Base-by-base conservation (phyloP, 495 filamentous ascomycete species). In the Penicillium ochrochloron region DNA sequence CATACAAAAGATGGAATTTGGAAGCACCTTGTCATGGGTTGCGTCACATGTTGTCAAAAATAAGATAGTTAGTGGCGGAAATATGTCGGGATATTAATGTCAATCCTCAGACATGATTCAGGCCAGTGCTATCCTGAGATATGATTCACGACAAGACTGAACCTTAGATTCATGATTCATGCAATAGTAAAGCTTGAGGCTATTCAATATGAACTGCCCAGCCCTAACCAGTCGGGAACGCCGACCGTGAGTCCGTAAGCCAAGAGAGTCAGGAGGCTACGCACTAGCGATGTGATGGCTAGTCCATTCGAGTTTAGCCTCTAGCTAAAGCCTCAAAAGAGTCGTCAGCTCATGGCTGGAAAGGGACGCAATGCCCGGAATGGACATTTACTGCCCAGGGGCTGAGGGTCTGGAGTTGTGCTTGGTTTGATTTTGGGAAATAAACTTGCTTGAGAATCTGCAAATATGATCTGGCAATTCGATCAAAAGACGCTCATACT, bases 201-300 rank as follows among this genome's bases (percentile, higher is more conserved):
- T 27, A 4, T 27, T 27, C 25, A 27, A 27, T 4, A 27, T 1
- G 25, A n/a, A n/a, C 25, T 12, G 35, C 35, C 12, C 35, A 39
- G 35, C 35, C 35, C 35, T 39, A 39, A 12, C 3, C 35, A 11
- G 12, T 39, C 35, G 35, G 35, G 35, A 11, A 11, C 11, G 33
- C 33, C 11, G 11, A 35, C 33, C 33, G 11, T 35, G 8, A 35
- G 25, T 27, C 11, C 1, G 33, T 11, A 1, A 39, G 6, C 42
- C n/a, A 46, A 46, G 1, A 21, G 42, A 17, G 42, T 10, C n/a
- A 21, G 19, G n/a, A 27, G 19, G 17, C n/a, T 21, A 21, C 5
- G 35, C 35, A 39, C 35, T 39, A 46, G n/a, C 42, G 42, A 46
- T 19, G 42, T 46, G 42, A 46, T 21, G 42, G 42, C 42, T 46